These are phyloP conservation scores for Penicillium lividum DNA, from an alignment of 495 filamentous ascomycete genomes.

Conservation along the genomic window DNA sequence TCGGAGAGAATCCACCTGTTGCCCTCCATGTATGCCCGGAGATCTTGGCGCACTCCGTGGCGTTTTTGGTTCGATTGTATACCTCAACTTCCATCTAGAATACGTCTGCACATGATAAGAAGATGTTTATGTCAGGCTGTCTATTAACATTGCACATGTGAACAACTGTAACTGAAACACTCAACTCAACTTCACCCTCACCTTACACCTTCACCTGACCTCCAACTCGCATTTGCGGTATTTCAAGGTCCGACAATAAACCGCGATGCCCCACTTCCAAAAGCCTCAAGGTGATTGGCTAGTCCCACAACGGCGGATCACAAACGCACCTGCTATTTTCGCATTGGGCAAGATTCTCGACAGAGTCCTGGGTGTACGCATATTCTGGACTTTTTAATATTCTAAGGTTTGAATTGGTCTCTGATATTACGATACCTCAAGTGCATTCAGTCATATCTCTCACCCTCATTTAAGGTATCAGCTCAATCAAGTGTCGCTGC, in stretches of 20 bases:
- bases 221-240: background rate
- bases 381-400: too few relatives aligned
- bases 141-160: too few relatives aligned
- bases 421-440: background rate
- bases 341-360: conserved; percentile 6
- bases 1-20: too few relatives aligned
- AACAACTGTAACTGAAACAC: background rate
- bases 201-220: background rate
- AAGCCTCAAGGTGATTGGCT: conserved; percentile 14
- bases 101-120: too few relatives aligned
- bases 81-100: too few relatives aligned
- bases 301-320: conserved; percentile 6
- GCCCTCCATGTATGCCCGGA: too few relatives aligned
- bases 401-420: background rate
- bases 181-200: background rate
- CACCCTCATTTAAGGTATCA: background rate
- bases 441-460: background rate
- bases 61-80: too few relatives aligned
- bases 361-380: background rate
- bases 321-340: conserved; percentile 19
- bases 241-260: background rate
- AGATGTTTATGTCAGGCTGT: too few relatives aligned
- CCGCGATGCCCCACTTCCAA: background rate
- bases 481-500: conserved; percentile 9
- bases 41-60: too few relatives aligned